Evolutionary conservation across 1,284 basidiomycete genomes (phyloP), one percentile per base, ranked within the genome.

Genomic region (Sphaerobolus stellatus): DNA sequence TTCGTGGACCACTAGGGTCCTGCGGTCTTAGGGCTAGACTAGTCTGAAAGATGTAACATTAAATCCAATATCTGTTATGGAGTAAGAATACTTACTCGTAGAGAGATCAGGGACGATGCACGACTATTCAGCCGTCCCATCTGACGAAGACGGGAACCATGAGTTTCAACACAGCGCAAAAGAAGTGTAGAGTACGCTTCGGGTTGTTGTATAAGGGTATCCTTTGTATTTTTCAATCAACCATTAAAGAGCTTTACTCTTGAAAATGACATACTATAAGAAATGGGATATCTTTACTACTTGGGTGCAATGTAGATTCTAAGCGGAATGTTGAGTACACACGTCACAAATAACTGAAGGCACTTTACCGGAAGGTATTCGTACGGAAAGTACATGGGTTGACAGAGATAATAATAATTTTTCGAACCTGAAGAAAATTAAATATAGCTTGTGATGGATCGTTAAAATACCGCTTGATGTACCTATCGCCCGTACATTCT

Each of bases 401-500:
- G 80, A 81, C 14, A 81, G 62, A 4, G 79, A 73, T 13, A 82
- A 57, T 0, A 82, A 51, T 36, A 82, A 60, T 3, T 75, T 70
- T 58, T 81, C 75, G 56, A 82, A 81, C 60, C 80, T 81, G 56
- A 3, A 20, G 25, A 27, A 7, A n/a, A 16, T n/a, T 40, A 29
- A 14, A 29, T 51, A 16, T 9, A 30, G 7, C 7, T 29, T 30
- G 3, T 13, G 4, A 38, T 38, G 34, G 14, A 38, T 36, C 48
- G 11, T 13, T 31, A 29, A 3, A 44, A 43, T 44, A 20, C 33
- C 43, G n/a, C n/a, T 48, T 25, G 31, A 59, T 63, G 50, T 55
- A 81, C 80, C 74, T 73, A 48, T 77, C 77, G n/a, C 80, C 79
- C 30, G 66, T 61, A 60, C 78, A 81, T 59, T 81, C 79, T 56